A percentile compares a stretch with the other conserved stretches of the same genome.
These are phyloP conservation scores for Beauveria sp. DNA, from an alignment of 2,329 filamentous ascomycete genomes.

Conservation along the genomic window DNA sequence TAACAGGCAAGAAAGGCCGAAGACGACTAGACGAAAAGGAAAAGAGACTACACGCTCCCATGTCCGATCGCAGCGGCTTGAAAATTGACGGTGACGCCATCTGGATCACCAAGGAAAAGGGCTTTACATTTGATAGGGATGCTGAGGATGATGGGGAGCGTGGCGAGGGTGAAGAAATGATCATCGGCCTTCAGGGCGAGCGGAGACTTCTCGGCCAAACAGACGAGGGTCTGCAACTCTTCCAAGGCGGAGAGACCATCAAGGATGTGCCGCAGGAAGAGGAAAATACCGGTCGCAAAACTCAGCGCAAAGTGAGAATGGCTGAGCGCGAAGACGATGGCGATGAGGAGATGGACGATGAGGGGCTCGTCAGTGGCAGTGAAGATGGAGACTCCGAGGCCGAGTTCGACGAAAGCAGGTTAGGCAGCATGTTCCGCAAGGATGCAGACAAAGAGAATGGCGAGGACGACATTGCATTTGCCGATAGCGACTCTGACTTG, in stretches of 20 bases:
- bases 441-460: slow-evolving; percentile 42
- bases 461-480: slow-evolving; percentile 76
- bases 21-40: slow-evolving; percentile 90
- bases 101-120: slow-evolving; percentile 68
- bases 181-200: slow-evolving; percentile 80
- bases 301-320: slow-evolving; percentile 48
- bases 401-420: slow-evolving; percentile 51
- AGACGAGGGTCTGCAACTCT: slow-evolving; percentile 76
- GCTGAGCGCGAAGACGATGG: slow-evolving; percentile 52
- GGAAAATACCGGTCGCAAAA: slow-evolving; percentile 55
- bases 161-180: slow-evolving; percentile 92
- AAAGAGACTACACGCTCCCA: slow-evolving; percentile 90
- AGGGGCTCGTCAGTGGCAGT: slow-evolving; percentile 45
- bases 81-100: slow-evolving; percentile 96
- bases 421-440: slow-evolving; percentile 54
- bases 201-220: slow-evolving; percentile 74
- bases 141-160: slow-evolving; percentile 59
- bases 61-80: slow-evolving; percentile 94
- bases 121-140: slow-evolving; percentile 66
- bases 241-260: slow-evolving; percentile 67
- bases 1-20: slow-evolving; percentile 71
- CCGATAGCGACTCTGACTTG: slow-evolving; percentile 93
- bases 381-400: slow-evolving; percentile 43
- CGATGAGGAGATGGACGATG: slow-evolving; percentile 49
- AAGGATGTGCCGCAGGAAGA: slow-evolving; percentile 40